Conservation (phyloP, 768 basidiomycete genomes). For the Suillus discolor region DNA sequence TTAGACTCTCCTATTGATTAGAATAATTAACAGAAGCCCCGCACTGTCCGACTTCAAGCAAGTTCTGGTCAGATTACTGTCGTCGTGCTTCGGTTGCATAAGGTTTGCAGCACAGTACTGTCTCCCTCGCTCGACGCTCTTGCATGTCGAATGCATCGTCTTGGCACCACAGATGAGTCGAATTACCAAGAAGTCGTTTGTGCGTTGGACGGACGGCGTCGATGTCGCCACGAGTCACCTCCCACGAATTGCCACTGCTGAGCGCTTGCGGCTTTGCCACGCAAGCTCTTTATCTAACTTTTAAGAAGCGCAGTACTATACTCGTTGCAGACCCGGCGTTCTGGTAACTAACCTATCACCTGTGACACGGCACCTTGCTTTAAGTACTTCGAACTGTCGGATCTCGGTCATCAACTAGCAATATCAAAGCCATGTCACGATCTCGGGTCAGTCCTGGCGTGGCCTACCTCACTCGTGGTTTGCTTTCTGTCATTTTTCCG, state of each 20-base stretch:
- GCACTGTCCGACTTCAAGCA: neutral
- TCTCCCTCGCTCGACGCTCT: neutral
- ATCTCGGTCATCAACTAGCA: neutral
- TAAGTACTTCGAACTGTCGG: neutral
- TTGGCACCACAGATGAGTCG: neutral
- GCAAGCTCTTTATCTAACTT: neutral
- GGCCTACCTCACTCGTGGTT: constrained; percentile 19
- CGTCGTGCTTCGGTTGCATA: neutral
- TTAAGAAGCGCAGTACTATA: neutral
- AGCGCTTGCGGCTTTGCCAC: neutral
- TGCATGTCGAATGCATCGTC: neutral
- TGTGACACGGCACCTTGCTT: neutral
- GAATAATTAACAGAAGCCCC: neutral
- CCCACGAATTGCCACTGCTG: neutral
- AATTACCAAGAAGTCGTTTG: neutral
- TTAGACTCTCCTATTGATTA: neutral
- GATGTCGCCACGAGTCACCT: neutral
- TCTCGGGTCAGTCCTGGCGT: constrained; percentile 25
- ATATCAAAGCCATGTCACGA: neutral
- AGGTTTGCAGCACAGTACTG: neutral
- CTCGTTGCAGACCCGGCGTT: neutral
- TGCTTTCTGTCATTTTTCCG: constrained; percentile 18
- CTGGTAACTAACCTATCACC: neutral
- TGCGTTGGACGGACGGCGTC: neutral
- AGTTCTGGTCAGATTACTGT: no score